Evolutionary conservation across 2,329 filamentous ascomycete species (phyloP).

Genomic region (Chrysoporthe cubensis): DNA sequence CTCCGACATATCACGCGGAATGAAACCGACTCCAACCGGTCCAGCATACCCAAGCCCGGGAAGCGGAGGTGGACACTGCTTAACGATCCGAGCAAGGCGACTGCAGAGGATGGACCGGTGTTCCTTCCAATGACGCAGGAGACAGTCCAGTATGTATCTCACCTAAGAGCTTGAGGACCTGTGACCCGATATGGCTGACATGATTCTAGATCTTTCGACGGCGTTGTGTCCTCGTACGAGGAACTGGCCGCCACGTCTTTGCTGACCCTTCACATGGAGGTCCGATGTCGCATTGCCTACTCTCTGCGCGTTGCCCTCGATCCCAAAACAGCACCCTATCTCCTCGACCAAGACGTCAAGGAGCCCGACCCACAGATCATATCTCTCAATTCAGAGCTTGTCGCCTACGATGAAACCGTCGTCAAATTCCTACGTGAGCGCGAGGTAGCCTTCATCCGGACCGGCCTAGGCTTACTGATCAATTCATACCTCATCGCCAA

Average conservation of each 20-base stretch:
- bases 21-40: constrained; percentile 67
- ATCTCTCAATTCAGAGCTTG: constrained; percentile 80
- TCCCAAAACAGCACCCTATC: constrained; percentile 63
- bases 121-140: constrained; percentile 88
- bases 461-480: constrained; percentile 76
- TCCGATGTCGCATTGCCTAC: constrained; percentile 82
- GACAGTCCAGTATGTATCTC: constrained; percentile 70
- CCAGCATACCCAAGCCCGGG: constrained; percentile 57
- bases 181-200: constrained; percentile 9
- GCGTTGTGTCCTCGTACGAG: constrained; percentile 80
- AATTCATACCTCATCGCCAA: constrained; percentile 79
- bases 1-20: constrained; percentile 81
- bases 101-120: constrained; percentile 67
- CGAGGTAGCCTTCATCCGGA: constrained; percentile 77
- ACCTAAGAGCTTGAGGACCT: no score
- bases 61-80: constrained; percentile 84
- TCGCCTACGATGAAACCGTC: constrained; percentile 85
- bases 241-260: constrained; percentile 79
- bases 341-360: constrained; percentile 71
- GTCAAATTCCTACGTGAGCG: constrained; percentile 70
- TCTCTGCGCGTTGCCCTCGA: constrained; percentile 70
- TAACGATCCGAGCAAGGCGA: constrained; percentile 62
- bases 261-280: constrained; percentile 84
- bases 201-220: constrained; percentile 73
- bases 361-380: constrained; percentile 81